A percentile compares a stretch with the other conserved stretches of the same genome.
phyloP scores from a whole-genome alignment of 805 yeast genomes.

The Alloascoidea hylecoeti region DNA sequence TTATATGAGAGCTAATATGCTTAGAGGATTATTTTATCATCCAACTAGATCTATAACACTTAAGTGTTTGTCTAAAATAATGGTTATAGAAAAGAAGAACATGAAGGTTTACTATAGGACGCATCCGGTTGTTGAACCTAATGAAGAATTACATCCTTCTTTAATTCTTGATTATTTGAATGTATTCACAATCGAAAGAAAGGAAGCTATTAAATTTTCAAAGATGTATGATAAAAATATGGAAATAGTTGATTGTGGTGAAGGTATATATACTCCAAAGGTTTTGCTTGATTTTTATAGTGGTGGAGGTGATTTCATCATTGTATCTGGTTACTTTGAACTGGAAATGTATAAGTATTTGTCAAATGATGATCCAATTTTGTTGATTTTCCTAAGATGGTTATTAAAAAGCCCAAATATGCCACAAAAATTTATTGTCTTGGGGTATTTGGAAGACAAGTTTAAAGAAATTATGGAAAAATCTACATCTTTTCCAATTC shows the following conservation, averaged over 20 bases:
- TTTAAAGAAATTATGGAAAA: background rate
- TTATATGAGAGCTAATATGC: slow-evolving; percentile 10
- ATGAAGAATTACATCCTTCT: background rate
- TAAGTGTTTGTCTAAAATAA: slow-evolving; percentile 10
- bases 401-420: background rate
- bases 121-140: background rate
- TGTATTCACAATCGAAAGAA: background rate
- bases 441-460: background rate
- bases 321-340: background rate
- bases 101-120: background rate
- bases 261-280: background rate
- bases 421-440: background rate
- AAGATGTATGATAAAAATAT: background rate
- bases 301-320: background rate
- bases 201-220: background rate
- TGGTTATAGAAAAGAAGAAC: slow-evolving; percentile 12
- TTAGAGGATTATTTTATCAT: slow-evolving; percentile 12
- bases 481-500: too few relatives aligned
- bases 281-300: background rate
- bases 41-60: slow-evolving; percentile 10
- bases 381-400: background rate
- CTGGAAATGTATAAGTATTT: background rate
- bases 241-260: background rate
- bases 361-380: background rate
- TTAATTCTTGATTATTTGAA: background rate